phyloP scores from a whole-genome alignment of 2,329 filamentous ascomycete genomes.

The Phoma herbarum region DNA sequence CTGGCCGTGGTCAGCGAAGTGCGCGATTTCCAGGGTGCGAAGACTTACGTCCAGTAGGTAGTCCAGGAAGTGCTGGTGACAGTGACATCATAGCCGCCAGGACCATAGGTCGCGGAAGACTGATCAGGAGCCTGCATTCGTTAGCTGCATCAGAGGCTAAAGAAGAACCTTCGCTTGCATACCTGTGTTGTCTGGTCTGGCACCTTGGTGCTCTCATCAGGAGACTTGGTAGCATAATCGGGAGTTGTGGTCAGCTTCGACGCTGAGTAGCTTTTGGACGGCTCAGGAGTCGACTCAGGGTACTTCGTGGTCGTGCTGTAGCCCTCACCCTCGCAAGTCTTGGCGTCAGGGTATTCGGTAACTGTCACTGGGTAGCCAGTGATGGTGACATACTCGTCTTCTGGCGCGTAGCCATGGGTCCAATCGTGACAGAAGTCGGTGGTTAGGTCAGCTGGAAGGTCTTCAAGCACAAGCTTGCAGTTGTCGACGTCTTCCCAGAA shows the following conservation, averaged over 20 bases:
- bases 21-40: too few relatives aligned
- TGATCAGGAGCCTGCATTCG: constrained; percentile 7
- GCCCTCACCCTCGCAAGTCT: constrained; percentile 16
- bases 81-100: constrained; percentile 8
- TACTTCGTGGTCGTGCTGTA: constrained; percentile 16
- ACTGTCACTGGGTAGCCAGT: constrained; percentile 12
- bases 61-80: constrained; percentile 17
- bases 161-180: background rate
- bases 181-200: background rate
- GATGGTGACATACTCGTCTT: constrained; percentile 10
- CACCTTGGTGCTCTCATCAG: constrained; percentile 3
- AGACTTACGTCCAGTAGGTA: constrained; percentile 16
- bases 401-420: constrained; percentile 9
- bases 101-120: background rate
- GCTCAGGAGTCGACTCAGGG: constrained; percentile 5
- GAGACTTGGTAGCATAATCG: constrained; percentile 1
- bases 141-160: background rate
- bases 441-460: constrained; percentile 10
- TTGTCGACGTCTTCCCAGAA: constrained; percentile 23
- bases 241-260: background rate
- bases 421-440: constrained; percentile 17
- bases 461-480: constrained; percentile 20
- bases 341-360: constrained; percentile 17
- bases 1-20: constrained; percentile 1
- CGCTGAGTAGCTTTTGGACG: background rate